Evolutionary conservation across 768 basidiomycete genomes (phyloP), one percentile per base, ranked within the genome.

Genomic region (Leucocoprinus birnbaumii): DNA sequence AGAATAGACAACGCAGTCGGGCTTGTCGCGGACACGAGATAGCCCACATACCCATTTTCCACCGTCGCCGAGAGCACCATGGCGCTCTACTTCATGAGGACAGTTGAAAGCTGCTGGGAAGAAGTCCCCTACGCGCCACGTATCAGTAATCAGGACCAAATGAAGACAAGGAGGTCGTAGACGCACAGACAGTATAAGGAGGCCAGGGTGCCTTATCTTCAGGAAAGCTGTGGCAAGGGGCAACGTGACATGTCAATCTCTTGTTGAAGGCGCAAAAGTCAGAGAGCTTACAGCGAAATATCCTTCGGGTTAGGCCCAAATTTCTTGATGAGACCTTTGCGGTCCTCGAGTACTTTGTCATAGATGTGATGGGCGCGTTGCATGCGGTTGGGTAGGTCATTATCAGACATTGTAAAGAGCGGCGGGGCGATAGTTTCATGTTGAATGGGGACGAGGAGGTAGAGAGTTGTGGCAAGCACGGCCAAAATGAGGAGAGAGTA

Each of bases 1-100:
- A 2, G 83, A 82, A 58, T 87, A 87, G 50, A 87, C 68, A 45
- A 85, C 65, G 61, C 85, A 86, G 45, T 80, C 71, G 19, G 66
- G 67, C 65, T 85, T 85, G 48, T 77, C 69, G 50, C 70, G 69
- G 4, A 87, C 67, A 2, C 79, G 73, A 21, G 80, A 80, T 22
- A 86, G 62, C 2, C 86, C 86, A 61, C 86, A 87, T 14, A 84
- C 73, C 82, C 83, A 87, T 68, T 87, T 87, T 13, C 86, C 85
- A 13, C 86, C 85, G 62, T 86, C 85, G 16, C 84, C 84, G 8
- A 87, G 67, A 13, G 76, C 72, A 38, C 80, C 80, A 10, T 78
- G 62, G 11, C 80, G 77, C 56, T 76, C 71, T 8, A 77, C 61
- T 58, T 79, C 75, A 58, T 78, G 77, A 8, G 80, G 78, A 63